These are phyloP conservation scores for Kurtzmaniella quercitrusa DNA, from an alignment of 1,139 yeast species.

Conservation along the genomic window DNA sequence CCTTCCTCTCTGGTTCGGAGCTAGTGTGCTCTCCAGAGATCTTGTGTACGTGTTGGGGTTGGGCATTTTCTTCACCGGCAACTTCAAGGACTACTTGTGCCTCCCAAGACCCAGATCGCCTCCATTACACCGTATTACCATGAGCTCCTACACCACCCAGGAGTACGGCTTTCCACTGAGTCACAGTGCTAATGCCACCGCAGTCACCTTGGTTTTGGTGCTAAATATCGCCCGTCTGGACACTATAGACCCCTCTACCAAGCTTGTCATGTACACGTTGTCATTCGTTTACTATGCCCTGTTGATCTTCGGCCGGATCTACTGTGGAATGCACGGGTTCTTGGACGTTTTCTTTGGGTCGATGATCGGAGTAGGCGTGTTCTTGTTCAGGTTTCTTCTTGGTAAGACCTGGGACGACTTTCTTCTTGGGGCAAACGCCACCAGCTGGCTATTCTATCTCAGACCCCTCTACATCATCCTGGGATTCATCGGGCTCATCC, in stretches of 20 bases:
- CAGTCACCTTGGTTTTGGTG: slow-evolving; percentile 55
- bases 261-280: slow-evolving; percentile 10
- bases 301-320: slow-evolving; percentile 74
- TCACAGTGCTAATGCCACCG: slow-evolving; percentile 90
- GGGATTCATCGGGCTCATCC: slow-evolving; percentile 48
- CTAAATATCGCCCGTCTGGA: slow-evolving; percentile 9
- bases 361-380: slow-evolving; percentile 52
- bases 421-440: neutral
- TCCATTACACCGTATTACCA: slow-evolving; percentile 83
- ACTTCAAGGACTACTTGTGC: slow-evolving; percentile 78
- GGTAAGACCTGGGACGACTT: slow-evolving; percentile 37
- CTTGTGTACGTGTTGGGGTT: slow-evolving; percentile 74
- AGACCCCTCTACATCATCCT: slow-evolving; percentile 38
- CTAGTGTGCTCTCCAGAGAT: slow-evolving; percentile 55
- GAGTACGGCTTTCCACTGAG: slow-evolving; percentile 96
- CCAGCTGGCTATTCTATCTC: slow-evolving; percentile 13
- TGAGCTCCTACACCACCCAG: slow-evolving; percentile 82
- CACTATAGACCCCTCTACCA: slow-evolving; percentile 3
- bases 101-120: slow-evolving; percentile 92
- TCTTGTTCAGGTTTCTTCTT: slow-evolving; percentile 33
- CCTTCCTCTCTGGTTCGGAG: slow-evolving; percentile 81
- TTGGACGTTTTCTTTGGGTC: slow-evolving; percentile 70
- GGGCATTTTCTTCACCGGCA: slow-evolving; percentile 80
- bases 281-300: slow-evolving; percentile 54
- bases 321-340: slow-evolving; percentile 98